Base-by-base conservation (phyloP, 2,329 filamentous ascomycete genomes). In the Neoscytalidium dimidiatum region DNA sequence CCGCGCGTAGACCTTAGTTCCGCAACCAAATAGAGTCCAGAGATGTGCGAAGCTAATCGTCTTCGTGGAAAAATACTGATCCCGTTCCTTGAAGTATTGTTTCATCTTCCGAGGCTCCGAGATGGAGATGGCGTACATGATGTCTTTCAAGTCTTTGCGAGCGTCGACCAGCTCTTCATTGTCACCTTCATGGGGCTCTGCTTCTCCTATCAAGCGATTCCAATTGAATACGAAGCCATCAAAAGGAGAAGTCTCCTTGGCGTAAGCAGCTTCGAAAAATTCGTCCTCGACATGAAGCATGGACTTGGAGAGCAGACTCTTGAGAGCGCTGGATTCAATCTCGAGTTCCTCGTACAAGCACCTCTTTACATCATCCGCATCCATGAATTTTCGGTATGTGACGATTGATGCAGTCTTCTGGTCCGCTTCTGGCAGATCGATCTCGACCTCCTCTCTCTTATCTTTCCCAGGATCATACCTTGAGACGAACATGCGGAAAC, bases 1-100 rank as follows among this genome's bases (percentile, higher is more conserved):
- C 3, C 29, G 33, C 4, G 64, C 64, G 33, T 63, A 66, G 5
- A 66, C 49, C 29, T 57, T 21, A 9, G 57, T 53, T 17, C 46
- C 52, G 14, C 49, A 48, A n/a, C 38, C 44, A n/a, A 63, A 66
- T 3, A 66, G 48, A 9, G 58, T 66, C 64, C 64, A 66, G 3
- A 66, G 28, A 33, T 63, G 44, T 17, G 28, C n/a, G 29, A 63
- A 66, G 6, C 56, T 63, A 31, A 66, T 56, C 19, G 52, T 66
- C 49, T 56, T 56, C 19, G 56, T 46, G 28, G 31, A n/a, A 3
- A 19, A 46, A 13, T 63, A 43, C 7, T 52, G 44, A 6, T 66
- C 64, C 13, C 64, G 64, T 28, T 38, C 44, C 23, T 44, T 51
- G 33, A 66, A 66, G 23, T 66, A 66, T 7, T 3, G 4, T 23